These are phyloP conservation scores for Lactarius sp. DNA, from an alignment of 768 basidiomycete genomes.

Conservation along the genomic window DNA sequence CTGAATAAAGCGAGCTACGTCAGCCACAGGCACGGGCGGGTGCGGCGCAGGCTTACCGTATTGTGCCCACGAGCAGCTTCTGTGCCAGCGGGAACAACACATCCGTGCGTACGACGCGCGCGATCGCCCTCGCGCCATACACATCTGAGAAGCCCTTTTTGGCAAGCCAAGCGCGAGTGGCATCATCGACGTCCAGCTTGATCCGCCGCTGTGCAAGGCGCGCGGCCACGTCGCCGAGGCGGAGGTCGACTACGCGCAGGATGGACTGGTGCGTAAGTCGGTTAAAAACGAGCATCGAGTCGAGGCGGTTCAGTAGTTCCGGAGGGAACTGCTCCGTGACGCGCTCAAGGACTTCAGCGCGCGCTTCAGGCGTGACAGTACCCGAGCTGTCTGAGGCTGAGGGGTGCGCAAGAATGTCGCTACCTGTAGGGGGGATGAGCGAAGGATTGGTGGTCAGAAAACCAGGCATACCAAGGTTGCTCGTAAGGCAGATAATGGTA, in stretches of 20 bases:
- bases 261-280: constrained; percentile 74
- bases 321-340: constrained; percentile 83
- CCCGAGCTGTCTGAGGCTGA: constrained; percentile 61
- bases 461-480: constrained; percentile 58
- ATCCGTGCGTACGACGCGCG: constrained; percentile 76
- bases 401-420: constrained; percentile 67
- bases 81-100: constrained; percentile 81
- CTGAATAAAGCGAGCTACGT: constrained; percentile 29
- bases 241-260: constrained; percentile 70
- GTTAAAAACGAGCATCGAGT: constrained; percentile 87
- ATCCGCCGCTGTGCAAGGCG: constrained; percentile 64
- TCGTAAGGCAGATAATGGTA: constrained; percentile 87
- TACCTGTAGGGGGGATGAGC: constrained; percentile 30
- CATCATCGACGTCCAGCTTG: constrained; percentile 59
- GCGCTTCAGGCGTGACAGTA: constrained; percentile 55
- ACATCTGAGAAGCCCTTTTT: constrained; percentile 74
- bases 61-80: constrained; percentile 72
- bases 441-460: not conserved
- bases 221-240: constrained; percentile 66
- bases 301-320: constrained; percentile 84
- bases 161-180: constrained; percentile 64
- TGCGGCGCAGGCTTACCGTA: constrained; percentile 44
- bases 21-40: not conserved
- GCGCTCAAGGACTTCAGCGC: constrained; percentile 62
- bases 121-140: constrained; percentile 86